Conservation (phyloP, 2,329 filamentous ascomycete genomes). For the Knoxdaviesia capensis region DNA sequence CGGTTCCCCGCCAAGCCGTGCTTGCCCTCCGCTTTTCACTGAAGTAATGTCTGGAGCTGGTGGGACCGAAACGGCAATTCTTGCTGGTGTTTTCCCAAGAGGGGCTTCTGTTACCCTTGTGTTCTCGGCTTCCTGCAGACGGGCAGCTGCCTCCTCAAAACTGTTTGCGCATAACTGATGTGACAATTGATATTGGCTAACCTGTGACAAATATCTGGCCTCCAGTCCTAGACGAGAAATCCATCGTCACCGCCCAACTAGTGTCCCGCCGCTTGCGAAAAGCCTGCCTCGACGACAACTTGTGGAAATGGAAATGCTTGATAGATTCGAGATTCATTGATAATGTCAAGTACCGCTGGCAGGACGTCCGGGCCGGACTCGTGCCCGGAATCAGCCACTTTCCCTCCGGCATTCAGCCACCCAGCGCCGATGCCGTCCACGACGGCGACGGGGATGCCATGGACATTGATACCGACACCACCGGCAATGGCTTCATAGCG, state of each 20-base stretch:
- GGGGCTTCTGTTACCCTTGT: too few relatives aligned
- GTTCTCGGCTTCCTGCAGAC: too few relatives aligned
- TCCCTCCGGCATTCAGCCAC: not conserved
- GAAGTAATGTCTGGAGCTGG: too few relatives aligned
- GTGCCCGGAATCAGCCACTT: too few relatives aligned
- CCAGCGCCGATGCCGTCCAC: not conserved
- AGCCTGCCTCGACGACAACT: constrained; percentile 50
- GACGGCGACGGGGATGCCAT: not conserved
- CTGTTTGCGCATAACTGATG: too few relatives aligned
- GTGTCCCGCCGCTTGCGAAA: constrained; percentile 45
- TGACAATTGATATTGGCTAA: too few relatives aligned
- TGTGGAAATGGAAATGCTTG: constrained; percentile 65
- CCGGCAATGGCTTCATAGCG: not conserved
- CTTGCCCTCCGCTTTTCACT: too few relatives aligned
- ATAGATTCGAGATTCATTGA: constrained; percentile 30
- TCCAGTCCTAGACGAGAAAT: constrained; percentile 1
- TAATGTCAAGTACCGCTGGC: not conserved
- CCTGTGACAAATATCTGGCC: not conserved
- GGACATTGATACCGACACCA: not conserved
- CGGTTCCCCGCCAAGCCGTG: too few relatives aligned
- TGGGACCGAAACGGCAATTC: too few relatives aligned
- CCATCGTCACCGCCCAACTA: constrained; percentile 43
- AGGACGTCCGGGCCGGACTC: not conserved
- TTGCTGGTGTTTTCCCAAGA: too few relatives aligned
- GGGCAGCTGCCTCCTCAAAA: too few relatives aligned